Base-by-base conservation (phyloP, 495 filamentous ascomycete species). In the Podospora comata region DNA sequence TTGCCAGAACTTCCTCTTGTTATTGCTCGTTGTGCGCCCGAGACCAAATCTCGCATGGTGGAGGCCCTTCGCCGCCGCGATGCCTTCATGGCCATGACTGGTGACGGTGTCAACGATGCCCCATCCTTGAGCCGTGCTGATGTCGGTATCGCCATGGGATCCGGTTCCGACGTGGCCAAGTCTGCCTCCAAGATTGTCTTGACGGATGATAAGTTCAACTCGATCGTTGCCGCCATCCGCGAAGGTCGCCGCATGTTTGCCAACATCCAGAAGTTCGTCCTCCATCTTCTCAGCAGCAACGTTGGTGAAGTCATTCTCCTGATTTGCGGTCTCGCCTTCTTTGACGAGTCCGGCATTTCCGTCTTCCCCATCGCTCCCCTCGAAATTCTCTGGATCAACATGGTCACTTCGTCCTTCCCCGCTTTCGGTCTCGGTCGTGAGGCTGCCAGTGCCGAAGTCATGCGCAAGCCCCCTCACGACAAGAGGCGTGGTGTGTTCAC, bases 161-260 rank as follows among this genome's bases (percentile, higher is more conserved):
- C 89, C 58, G 93, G 93, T 4, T 93, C 90, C 27, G 93, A 96
- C 69, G 93, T 96, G n/a, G 93, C 93, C 28, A 96, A 94, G 75
- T 91, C 90, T 44, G 92, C 92, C 2, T 88, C 92, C 4, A 92
- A 94, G 75, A 93, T 96, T 74, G 91, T 96, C 13, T 80, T 96
- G 23, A 94, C 92, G 0, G 91, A 95, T 76, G 93, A 96, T 77
- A 94, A 96, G 76, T 95, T 95, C 77, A 89, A 91, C 34, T 88
- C 85, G 15, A 93, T 93, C 70, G 88, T 92, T 3, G 88, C 86
- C 26, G 90, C 89, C 5, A 87, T 92, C 67, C 85, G 88, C 64
- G 90, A 93, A 75, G 90, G 90, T 1, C 79, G 90, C 30, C 80
- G 90, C 65, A 85, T 93, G 74, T 93, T 92, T 74, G 89, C 90